Conservation (phyloP, 2,329 filamentous ascomycete species). For the Fusarium liriodendri region DNA sequence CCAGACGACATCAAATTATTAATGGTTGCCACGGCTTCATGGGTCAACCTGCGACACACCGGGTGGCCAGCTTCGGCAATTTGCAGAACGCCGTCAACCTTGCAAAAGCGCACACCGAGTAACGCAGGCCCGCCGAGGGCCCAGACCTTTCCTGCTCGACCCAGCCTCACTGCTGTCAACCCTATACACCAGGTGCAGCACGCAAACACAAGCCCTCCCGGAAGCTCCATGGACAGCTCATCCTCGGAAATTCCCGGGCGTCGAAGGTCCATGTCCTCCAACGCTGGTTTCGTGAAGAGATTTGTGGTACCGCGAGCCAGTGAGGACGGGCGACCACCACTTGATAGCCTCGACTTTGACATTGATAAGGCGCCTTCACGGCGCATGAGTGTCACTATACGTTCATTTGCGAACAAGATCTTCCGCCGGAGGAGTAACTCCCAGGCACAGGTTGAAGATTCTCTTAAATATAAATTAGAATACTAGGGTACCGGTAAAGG, state of each 20-base stretch:
- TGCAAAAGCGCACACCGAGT: slow-evolving; percentile 41
- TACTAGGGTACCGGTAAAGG: slow-evolving; percentile 34
- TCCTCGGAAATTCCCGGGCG: slow-evolving; percentile 34
- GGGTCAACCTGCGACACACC: slow-evolving; percentile 51
- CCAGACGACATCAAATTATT: slow-evolving; percentile 49
- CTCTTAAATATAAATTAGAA: slow-evolving; percentile 39
- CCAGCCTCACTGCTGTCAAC: slow-evolving; percentile 26
- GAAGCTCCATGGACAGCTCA: slow-evolving; percentile 27
- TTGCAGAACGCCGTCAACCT: slow-evolving; percentile 43
- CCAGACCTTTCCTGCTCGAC: slow-evolving; percentile 35
- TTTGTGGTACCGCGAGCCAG: slow-evolving; percentile 40
- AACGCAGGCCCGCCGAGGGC: slow-evolving; percentile 31
- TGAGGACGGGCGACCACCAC: slow-evolving; percentile 39
- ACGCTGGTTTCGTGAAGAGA: slow-evolving; percentile 39
- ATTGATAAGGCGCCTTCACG: slow-evolving; percentile 39
- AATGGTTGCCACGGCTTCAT: slow-evolving; percentile 53
- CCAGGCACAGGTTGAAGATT: slow-evolving; percentile 40
- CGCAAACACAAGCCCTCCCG: slow-evolving; percentile 29
- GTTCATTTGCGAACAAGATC: slow-evolving; percentile 44
- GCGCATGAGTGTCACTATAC: slow-evolving; percentile 43
- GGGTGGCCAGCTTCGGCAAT: slow-evolving; percentile 50
- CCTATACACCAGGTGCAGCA: slow-evolving; percentile 27
- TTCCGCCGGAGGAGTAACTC: slow-evolving; percentile 46
- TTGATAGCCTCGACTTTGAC: slow-evolving; percentile 34
- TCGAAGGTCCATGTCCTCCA: slow-evolving; percentile 41